Base-by-base conservation (phyloP, 352 stramenopile species). In the Pythium pyrilobum region DNA sequence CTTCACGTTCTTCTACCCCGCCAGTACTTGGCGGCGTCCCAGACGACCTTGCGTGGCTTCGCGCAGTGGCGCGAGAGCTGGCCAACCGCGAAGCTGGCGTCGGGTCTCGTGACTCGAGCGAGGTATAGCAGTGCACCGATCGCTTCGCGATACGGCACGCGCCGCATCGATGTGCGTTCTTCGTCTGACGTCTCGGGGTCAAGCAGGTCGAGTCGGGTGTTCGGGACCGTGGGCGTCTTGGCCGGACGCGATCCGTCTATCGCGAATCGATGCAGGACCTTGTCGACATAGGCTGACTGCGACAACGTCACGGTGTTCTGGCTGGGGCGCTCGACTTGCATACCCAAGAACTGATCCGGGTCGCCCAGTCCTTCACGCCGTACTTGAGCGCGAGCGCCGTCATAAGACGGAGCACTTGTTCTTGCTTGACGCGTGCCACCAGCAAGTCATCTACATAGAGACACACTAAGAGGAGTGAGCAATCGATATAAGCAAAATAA, bases 381-480 rank as follows among this genome's bases (percentile, higher is more conserved):
- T 41, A 59, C 24, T 33, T 21, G 5, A 10, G 1, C 15, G 0
- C 18, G 12, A 57, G 56, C 3, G 31, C 21, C 2, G 20, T 12
- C 56, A 57, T 57, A 2, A 63, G 13, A 0, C 28, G 25, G 0
- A 37, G 9, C 1, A 62, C 46, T 33, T 57, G 8, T 3, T 32
- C 39, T 8, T 40, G 25, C 0, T 41, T 1, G 2, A 3, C 12
- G 15, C 42, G 31, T 5, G 47, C 56, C 0, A 66, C 28, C 2
- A 75, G 18, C 0, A 70, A 52, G n/a, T 72, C 67, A 41, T 70
- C 67, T 8, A 72, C 56, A 18, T 72, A 70, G 2, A 70, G 23
- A 9, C 60, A 52, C 16, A 69, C 32, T 12, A 76, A 28, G 15
- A 69, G 48, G 0, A 67, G 33, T 0, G 32, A 18, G 3, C 46